A percentile compares a stretch with the other conserved stretches of the same genome.
Conservation (phyloP, 106 monocot genomes). For the Alisma plantagoaquatica region DNA sequence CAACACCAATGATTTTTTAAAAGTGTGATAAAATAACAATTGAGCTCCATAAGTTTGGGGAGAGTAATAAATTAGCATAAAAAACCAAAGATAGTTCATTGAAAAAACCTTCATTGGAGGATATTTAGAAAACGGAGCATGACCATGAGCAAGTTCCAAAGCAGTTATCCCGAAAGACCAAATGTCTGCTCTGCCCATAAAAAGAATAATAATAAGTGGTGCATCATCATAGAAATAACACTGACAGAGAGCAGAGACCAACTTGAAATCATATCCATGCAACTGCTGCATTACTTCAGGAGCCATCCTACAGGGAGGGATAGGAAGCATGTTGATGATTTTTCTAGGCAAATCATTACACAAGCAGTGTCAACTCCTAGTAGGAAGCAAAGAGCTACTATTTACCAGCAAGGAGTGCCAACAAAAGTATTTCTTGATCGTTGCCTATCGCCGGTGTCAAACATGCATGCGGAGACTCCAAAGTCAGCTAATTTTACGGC, state of each 20-base stretch:
- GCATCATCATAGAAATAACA: not conserved
- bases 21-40: too few species aligned
- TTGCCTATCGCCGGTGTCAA: slow-evolving; percentile 90
- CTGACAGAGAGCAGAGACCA: slow-evolving; percentile 17
- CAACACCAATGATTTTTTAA: too few species aligned
- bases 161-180: slow-evolving; percentile 98
- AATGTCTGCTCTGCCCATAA: slow-evolving; percentile 76
- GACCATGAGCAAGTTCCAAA: slow-evolving; percentile 93
- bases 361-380: not conserved
- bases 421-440: slow-evolving; percentile 88
- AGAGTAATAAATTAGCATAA: not conserved
- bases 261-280: slow-evolving; percentile 98
- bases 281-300: slow-evolving; percentile 99
- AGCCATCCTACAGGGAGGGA: slow-evolving; percentile 69
- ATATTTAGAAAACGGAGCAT: slow-evolving; percentile 94
- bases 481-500: slow-evolving; percentile 88
- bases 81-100: too few species aligned
- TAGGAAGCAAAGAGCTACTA: not conserved
- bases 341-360: not conserved
- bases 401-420: slow-evolving; percentile 95
- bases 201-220: slow-evolving; percentile 1
- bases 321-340: not conserved
- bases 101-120: slow-evolving; percentile 99
- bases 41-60: too few species aligned
- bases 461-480: slow-evolving; percentile 97